Conservation (phyloP, 2,329 filamentous ascomycete species). For the Penicillium frequentans region DNA sequence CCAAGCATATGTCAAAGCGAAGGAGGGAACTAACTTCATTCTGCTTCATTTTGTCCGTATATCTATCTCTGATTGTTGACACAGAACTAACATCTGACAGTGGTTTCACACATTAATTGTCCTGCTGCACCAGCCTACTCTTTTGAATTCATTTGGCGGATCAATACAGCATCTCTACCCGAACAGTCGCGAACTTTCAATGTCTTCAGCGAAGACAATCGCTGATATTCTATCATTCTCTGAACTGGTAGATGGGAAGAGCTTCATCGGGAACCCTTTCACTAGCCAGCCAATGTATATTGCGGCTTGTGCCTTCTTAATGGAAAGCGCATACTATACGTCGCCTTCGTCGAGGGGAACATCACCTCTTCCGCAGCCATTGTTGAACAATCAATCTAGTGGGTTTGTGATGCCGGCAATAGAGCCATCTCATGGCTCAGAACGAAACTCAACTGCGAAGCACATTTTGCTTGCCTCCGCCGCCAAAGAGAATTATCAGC, state of each 20-base stretch:
- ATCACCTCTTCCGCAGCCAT: slow-evolving; percentile 40
- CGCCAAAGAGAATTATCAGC: slow-evolving; percentile 82
- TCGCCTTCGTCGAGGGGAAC: slow-evolving; percentile 63
- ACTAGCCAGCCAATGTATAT: slow-evolving; percentile 91
- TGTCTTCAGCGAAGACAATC: slow-evolving; percentile 89
- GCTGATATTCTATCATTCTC: slow-evolving; percentile 86
- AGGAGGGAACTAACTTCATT: slow-evolving; percentile 84
- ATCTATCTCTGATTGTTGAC: not conserved
- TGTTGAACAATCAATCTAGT: slow-evolving; percentile 33
- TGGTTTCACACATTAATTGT: slow-evolving; percentile 90
- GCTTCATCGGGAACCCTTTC: slow-evolving; percentile 84
- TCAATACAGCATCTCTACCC: slow-evolving; percentile 70
- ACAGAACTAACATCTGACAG: slow-evolving; percentile 22
- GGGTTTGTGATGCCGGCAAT: slow-evolving; percentile 36
- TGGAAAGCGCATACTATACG: slow-evolving; percentile 73
- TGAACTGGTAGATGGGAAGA: slow-evolving; percentile 80
- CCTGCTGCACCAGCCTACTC: slow-evolving; percentile 77
- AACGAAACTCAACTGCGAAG: slow-evolving; percentile 50
- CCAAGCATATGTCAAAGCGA: slow-evolving; percentile 75
- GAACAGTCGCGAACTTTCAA: slow-evolving; percentile 77
- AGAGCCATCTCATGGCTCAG: slow-evolving; percentile 27
- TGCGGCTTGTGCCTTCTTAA: slow-evolving; percentile 82
- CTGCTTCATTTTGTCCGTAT: slow-evolving; percentile 66
- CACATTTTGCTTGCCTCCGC: slow-evolving; percentile 77
- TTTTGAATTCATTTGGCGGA: slow-evolving; percentile 74